phyloP scores from a whole-genome alignment of 495 filamentous ascomycete genomes.

The Xylaria nigripes region DNA sequence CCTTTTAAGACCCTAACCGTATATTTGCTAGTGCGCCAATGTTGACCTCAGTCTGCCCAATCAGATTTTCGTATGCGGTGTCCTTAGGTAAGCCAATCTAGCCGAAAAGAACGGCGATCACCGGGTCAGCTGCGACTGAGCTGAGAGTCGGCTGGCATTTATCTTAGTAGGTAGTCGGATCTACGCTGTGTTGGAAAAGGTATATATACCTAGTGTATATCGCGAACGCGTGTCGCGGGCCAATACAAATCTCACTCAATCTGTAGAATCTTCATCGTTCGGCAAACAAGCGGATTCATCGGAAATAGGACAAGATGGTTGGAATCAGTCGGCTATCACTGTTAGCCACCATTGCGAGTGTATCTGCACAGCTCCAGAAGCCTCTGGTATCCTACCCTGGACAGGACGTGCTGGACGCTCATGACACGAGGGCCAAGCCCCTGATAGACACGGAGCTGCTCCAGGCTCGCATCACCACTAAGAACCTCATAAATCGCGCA shows the following conservation, averaged over 20 bases:
- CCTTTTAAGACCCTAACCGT: neutral
- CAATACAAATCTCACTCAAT: too few relatives aligned
- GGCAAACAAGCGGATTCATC: neutral
- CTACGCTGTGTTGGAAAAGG: too few relatives aligned
- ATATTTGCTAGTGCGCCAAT: neutral
- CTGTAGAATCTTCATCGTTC: neutral
- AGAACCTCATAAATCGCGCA: conserved; percentile 46
- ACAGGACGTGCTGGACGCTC: neutral
- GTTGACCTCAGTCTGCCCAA: neutral
- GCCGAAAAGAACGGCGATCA: neutral
- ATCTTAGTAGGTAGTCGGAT: too few relatives aligned
- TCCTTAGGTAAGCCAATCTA: neutral
- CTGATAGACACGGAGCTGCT: conserved; percentile 44
- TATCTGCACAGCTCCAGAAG: conserved; percentile 9
- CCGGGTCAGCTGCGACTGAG: too few relatives aligned
- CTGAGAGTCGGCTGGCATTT: too few relatives aligned
- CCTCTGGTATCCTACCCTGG: neutral
- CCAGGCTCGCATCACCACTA: conserved; percentile 44
- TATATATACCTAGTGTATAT: too few relatives aligned
- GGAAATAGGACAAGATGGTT: conserved; percentile 9
- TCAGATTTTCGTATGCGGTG: neutral
- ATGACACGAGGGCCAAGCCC: conserved; percentile 15
- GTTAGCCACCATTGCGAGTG: conserved; percentile 7
- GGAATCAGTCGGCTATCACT: conserved; percentile 6
- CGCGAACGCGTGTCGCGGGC: neutral